These are phyloP conservation scores for Aspergillus sojae DNA, from an alignment of 2,329 filamentous ascomycete species.

Conservation along the genomic window DNA sequence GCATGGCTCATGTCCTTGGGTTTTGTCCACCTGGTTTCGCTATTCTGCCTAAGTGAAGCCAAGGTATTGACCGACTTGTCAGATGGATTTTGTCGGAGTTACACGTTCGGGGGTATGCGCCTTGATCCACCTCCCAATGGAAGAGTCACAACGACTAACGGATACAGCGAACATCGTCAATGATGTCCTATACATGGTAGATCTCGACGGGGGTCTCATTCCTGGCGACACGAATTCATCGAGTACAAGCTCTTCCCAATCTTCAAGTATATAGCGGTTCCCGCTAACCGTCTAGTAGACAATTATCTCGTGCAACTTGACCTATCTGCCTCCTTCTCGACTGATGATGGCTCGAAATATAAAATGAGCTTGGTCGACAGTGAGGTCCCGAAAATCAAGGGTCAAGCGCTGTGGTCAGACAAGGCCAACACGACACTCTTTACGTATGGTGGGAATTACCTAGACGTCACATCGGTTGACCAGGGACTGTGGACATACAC, in stretches of 20 bases:
- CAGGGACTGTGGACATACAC: constrained; percentile 15
- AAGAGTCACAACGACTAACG: neutral
- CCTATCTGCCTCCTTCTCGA: constrained; percentile 5
- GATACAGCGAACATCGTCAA: constrained; percentile 17
- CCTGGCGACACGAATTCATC: constrained; percentile 13
- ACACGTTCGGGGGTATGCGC: constrained; percentile 17
- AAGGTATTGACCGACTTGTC: constrained; percentile 8
- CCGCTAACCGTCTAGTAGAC: neutral
- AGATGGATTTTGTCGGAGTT: constrained; percentile 21
- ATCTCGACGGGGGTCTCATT: constrained; percentile 16
- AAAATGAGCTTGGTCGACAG: constrained; percentile 14
- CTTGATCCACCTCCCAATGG: neutral
- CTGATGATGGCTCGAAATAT: constrained; percentile 16
- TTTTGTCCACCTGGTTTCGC: neutral
- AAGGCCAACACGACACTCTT: constrained; percentile 15
- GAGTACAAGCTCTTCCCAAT: constrained; percentile 1
- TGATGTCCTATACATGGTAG: constrained; percentile 17
- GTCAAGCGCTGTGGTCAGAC: constrained; percentile 18
- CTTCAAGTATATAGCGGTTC: no score
- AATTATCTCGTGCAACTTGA: constrained; percentile 19
- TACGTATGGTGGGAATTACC: constrained; percentile 14
- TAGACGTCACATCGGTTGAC: constrained; percentile 10
- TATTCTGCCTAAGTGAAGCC: neutral
- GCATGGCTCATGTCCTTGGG: neutral
- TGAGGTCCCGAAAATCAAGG: constrained; percentile 14